Evolutionary conservation across 2,329 filamentous ascomycete genomes (phyloP), one percentile per base, ranked within the genome.

Genomic region (Didymella keratinophila): DNA sequence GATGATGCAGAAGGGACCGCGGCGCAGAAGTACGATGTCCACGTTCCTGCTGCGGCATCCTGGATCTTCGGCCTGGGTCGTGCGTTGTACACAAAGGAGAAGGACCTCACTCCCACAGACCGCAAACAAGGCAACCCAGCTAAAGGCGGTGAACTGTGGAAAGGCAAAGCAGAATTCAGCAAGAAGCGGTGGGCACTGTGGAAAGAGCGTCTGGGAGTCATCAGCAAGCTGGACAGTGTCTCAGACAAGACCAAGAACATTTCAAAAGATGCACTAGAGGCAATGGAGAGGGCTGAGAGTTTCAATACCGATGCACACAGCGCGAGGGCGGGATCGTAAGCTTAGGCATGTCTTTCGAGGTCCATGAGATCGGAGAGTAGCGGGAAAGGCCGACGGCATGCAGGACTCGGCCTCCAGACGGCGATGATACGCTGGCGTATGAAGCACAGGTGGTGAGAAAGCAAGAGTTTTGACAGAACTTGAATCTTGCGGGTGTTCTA

Each of bases 111-210:
- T 12, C 73, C 72, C 2, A 62, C 56, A 18, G 60, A 68, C 18
- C 52, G 42, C 16, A 73, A 70, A 18, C 44, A 66, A 18, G 72
- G 71, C 16, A 72, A 74, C 56, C 72, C 73, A 12, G 72, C 60
- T 8, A 64, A 49, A 16, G 71, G 70, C 1, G 72, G 72, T 0
- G 60, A 68, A 23, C 30, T 74, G 16, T 76, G 72, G 71, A 70
- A 63, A 18, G 72, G 72, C 1, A 70, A 61, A 32, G 37, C 64
- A 3, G 71, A 64, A 49, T 74, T 75, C 44, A 73, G 69, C 46
- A 71, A 70, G 45, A 68, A 65, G 53, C 65, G 73, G 34, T 76
- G 73, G 73, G 58, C 50, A 8, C 59, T 75, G 11, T 76, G 74
- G 73, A 73, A 71, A 49, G 65, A 68, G 39, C 64, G 72, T 43